phyloP scores from a whole-genome alignment of 352 stramenopile genomes.

The Phytopythium oedochilum region DNA sequence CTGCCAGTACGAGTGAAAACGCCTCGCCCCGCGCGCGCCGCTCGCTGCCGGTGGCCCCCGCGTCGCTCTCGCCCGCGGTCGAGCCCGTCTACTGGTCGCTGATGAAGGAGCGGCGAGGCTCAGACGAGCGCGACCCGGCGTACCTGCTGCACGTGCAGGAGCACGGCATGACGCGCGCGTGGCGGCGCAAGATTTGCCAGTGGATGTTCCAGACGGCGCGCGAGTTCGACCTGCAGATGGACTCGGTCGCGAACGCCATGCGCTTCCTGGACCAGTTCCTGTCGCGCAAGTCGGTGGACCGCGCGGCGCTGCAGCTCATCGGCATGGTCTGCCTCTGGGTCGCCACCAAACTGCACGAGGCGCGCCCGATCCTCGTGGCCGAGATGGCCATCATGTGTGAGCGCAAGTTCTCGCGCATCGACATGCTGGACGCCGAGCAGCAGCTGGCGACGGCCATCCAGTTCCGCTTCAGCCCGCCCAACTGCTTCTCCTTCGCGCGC shows the following conservation, averaged over 20 bases:
- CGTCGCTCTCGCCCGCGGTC: conserved; percentile 10
- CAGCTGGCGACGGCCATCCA: conserved; percentile 46
- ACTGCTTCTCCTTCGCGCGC: conserved; percentile 56
- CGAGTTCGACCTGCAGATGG: conserved; percentile 64
- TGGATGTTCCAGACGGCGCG: conserved; percentile 81
- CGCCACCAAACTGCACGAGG: conserved; percentile 72
- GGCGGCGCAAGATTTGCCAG: conserved; percentile 65
- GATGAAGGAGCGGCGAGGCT: conserved; percentile 31
- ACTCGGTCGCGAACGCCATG: conserved; percentile 53
- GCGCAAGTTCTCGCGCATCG: conserved; percentile 53
- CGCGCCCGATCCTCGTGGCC: conserved; percentile 60
- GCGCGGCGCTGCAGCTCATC: conserved; percentile 61
- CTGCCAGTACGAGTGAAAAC: neutral
- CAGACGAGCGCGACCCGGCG: conserved; percentile 19
- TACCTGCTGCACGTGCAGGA: conserved; percentile 45
- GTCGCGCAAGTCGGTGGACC: conserved; percentile 61
- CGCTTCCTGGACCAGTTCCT: conserved; percentile 76
- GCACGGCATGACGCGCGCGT: conserved; percentile 58
- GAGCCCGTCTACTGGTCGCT: conserved; percentile 36
- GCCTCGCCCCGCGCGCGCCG: conserved; percentile 11
- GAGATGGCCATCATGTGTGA: conserved; percentile 76
- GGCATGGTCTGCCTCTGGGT: conserved; percentile 73
- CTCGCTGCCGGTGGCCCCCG: conserved; percentile 15
- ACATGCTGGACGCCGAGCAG: conserved; percentile 57
- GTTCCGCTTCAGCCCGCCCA: conserved; percentile 68